Evolutionary conservation across 192 early-diverging fungal species (phyloP).

Genomic region (Gonapodya sp.): DNA sequence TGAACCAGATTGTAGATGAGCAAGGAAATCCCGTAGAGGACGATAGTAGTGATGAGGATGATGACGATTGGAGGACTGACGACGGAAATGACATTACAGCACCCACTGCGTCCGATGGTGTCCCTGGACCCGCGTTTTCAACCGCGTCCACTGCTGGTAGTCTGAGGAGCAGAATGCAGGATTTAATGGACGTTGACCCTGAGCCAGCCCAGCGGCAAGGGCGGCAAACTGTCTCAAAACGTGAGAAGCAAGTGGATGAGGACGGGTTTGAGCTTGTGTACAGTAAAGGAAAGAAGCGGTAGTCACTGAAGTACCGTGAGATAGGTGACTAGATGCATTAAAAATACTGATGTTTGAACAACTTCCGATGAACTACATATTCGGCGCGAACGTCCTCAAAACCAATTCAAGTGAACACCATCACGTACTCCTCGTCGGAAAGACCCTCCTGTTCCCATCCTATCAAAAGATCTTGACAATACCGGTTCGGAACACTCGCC

Average conservation of each 20-base stretch:
- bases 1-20: not conserved
- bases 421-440: too few species aligned
- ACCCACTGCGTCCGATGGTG: not conserved
- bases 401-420: too few species aligned
- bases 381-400: too few species aligned
- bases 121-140: not conserved
- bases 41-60: not conserved
- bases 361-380: too few species aligned
- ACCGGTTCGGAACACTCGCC: too few species aligned
- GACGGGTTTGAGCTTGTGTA: not conserved
- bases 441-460: too few species aligned
- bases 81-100: not conserved
- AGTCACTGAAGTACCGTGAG: too few species aligned
- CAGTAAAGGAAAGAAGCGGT: not conserved
- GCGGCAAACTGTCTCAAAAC: not conserved
- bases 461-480: too few species aligned
- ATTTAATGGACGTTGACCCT: not conserved
- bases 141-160: not conserved
- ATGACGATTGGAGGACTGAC: not conserved
- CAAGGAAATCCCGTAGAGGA: not conserved
- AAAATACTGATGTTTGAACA: too few species aligned
- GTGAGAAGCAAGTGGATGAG: not conserved
- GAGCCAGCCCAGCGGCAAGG: not conserved
- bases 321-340: too few species aligned
- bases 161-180: not conserved